Evolutionary conservation across 2,329 filamentous ascomycete genomes (phyloP).

Genomic region (Monosporascus cannonballus): DNA sequence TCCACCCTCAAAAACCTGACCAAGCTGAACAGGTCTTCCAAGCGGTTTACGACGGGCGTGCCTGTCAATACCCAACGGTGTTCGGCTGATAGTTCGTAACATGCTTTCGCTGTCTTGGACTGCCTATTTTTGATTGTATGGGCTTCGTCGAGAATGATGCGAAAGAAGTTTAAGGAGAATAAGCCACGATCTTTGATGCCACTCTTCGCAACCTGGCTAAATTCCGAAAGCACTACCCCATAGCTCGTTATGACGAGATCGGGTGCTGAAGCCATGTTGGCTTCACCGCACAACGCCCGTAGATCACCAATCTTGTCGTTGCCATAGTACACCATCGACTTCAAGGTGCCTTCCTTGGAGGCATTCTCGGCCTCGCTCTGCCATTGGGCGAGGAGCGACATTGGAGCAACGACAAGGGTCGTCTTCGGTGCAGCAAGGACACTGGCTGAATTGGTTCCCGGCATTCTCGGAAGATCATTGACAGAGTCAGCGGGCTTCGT

Average conservation of each 20-base stretch:
- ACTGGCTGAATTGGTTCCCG: constrained; percentile 42
- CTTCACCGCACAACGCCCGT: constrained; percentile 68
- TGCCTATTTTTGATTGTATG: constrained; percentile 87
- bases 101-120: constrained; percentile 91
- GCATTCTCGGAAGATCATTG: constrained; percentile 57
- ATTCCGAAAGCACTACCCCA: constrained; percentile 86
- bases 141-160: constrained; percentile 90
- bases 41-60: constrained; percentile 91
- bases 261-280: constrained; percentile 69
- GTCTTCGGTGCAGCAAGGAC: constrained; percentile 74
- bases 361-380: constrained; percentile 91
- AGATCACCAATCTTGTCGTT: constrained; percentile 76
- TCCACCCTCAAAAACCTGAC: constrained; percentile 91
- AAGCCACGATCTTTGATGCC: constrained; percentile 66
- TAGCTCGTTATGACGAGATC: constrained; percentile 95
- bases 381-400: constrained; percentile 96
- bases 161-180: constrained; percentile 91
- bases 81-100: constrained; percentile 78
- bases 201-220: constrained; percentile 63
- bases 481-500: constrained; percentile 38
- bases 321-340: constrained; percentile 86
- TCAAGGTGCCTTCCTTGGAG: constrained; percentile 76
- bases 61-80: constrained; percentile 94
- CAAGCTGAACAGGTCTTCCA: constrained; percentile 91
- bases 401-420: constrained; percentile 91